These are phyloP conservation scores for Jamesozyma piceae DNA, from an alignment of 805 yeast species.

Conservation along the genomic window DNA sequence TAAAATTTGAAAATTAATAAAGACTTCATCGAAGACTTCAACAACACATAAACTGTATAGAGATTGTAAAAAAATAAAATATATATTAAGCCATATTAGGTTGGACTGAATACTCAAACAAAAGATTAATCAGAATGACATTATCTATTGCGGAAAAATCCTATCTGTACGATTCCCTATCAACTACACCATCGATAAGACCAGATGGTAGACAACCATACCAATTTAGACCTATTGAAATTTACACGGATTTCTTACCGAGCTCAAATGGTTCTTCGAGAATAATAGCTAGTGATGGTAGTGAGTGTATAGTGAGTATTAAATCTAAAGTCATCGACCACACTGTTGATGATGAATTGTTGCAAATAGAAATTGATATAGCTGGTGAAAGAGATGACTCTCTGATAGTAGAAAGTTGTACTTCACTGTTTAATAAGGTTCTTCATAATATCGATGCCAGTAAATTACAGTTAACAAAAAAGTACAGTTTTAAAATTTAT, in stretches of 20 bases:
- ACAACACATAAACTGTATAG: too few relatives aligned
- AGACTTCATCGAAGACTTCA: not conserved
- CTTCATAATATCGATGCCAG: slow-evolving; percentile 37
- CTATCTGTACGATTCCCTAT: slow-evolving; percentile 66
- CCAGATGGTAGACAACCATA: slow-evolving; percentile 73
- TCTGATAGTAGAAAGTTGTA: slow-evolving; percentile 51
- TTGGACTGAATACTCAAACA: too few relatives aligned
- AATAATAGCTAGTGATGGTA: slow-evolving; percentile 77
- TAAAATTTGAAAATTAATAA: not conserved
- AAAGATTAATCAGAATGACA: too few relatives aligned
- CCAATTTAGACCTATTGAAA: slow-evolving; percentile 82
- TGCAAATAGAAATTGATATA: slow-evolving; percentile 74
- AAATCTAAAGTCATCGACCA: slow-evolving; percentile 70
- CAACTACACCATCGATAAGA: slow-evolving; percentile 51
- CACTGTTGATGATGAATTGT: slow-evolving; percentile 37
- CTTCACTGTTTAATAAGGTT: slow-evolving; percentile 41
- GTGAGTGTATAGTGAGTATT: slow-evolving; percentile 86
- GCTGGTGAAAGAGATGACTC: slow-evolving; percentile 76
- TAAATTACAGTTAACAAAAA: slow-evolving; percentile 54
- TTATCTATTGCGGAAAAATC: slow-evolving; percentile 70
- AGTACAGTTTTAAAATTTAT: slow-evolving; percentile 65
- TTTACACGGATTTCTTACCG: slow-evolving; percentile 71
- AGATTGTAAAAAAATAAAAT: too few relatives aligned
- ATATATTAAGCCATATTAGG: too few relatives aligned
- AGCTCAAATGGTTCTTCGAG: slow-evolving; percentile 89